Percentiles rank a stretch among this genome's conserved stretches.
Evolutionary conservation across 163 green algal genomes (phyloP).

Genomic region (Botryococcus braunii): DNA sequence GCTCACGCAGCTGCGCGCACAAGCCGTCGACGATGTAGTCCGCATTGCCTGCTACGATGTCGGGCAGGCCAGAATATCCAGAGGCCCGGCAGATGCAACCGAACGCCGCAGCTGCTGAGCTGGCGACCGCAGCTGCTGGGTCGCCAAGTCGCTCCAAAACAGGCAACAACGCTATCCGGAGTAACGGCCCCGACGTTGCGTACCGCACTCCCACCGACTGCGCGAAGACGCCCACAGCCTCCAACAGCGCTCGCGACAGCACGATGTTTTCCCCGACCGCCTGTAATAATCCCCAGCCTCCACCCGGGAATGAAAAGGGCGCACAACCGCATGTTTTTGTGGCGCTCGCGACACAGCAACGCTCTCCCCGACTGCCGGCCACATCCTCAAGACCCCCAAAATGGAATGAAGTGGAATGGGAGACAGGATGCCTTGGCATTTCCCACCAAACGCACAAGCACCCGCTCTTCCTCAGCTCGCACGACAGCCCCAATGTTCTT

Average conservation of each 20-base stretch:
- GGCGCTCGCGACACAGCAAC: no score
- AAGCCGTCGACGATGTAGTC: conserved; percentile 78
- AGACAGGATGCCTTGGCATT: no score
- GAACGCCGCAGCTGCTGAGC: conserved; percentile 31
- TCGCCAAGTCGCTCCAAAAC: conserved; percentile 65
- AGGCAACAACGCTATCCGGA: conserved; percentile 55
- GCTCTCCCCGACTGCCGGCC: no score
- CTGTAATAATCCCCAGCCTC: no score
- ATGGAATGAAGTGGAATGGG: no score
- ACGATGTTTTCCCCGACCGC: conserved; percentile 54
- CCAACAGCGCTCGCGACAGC: conserved; percentile 38
- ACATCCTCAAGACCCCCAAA: no score
- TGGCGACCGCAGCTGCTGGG: conserved; percentile 38
- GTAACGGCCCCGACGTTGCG: conserved; percentile 25
- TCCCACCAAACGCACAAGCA: no score
- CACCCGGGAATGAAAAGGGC: no score
- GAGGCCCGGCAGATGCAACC: conserved; percentile 32
- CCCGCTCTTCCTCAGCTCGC: no score
- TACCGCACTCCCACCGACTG: conserved; percentile 38
- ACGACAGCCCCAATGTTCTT: no score
- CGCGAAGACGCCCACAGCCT: conserved; percentile 41
- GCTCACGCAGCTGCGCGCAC: conserved; percentile 48
- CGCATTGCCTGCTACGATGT: conserved; percentile 52
- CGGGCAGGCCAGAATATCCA: conserved; percentile 21
- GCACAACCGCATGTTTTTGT: no score